These are phyloP conservation scores for Malus asiatica DNA, from an alignment of 306 rosid species.

Conservation along the genomic window DNA sequence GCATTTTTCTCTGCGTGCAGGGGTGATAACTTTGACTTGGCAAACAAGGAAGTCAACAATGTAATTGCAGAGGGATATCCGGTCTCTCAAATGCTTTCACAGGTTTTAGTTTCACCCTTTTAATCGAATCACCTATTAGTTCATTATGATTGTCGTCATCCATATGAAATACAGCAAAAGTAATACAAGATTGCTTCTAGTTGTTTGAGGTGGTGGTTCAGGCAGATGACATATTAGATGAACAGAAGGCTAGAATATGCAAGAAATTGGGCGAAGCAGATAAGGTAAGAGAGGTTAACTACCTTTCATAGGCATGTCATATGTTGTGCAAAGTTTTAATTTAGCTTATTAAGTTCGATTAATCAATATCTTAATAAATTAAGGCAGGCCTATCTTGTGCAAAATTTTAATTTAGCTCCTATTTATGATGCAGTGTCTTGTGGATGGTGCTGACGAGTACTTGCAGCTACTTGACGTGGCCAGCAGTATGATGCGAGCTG, in stretches of 20 bases:
- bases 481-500: constrained; percentile 61
- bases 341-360: neutral
- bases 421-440: constrained; percentile 58
- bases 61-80: constrained; percentile 95
- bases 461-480: constrained; percentile 83
- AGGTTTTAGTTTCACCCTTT: constrained; percentile 34
- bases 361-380: neutral
- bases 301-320: neutral
- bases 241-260: constrained; percentile 83
- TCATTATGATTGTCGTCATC: neutral
- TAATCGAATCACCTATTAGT: neutral
- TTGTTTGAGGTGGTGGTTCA: constrained; percentile 66
- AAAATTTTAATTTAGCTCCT: constrained; percentile 16
- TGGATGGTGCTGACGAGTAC: constrained; percentile 87
- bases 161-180: neutral
- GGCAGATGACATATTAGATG: constrained; percentile 69
- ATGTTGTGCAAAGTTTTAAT: neutral
- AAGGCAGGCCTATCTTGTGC: neutral
- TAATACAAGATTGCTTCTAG: constrained; percentile 30
- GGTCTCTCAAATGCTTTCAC: constrained; percentile 76
- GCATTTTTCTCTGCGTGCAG: constrained; percentile 57
- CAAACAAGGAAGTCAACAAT: constrained; percentile 82
- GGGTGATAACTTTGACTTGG: constrained; percentile 81
- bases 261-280: constrained; percentile 85
- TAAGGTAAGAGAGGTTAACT: constrained; percentile 36